Conservation (phyloP, 2,329 filamentous ascomycete species). For the Fusarium sp. region DNA sequence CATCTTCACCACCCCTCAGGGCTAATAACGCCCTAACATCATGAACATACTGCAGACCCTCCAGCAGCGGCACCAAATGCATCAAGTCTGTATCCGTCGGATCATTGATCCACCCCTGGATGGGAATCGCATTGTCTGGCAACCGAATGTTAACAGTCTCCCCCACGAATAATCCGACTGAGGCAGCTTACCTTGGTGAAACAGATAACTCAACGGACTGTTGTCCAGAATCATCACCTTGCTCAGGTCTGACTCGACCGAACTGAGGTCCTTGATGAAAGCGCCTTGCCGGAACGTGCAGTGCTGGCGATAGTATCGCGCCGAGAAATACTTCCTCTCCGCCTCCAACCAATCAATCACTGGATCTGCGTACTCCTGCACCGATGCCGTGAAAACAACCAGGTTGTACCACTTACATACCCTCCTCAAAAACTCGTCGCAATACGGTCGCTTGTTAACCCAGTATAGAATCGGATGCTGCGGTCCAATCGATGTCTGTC, state of each 20-base stretch:
- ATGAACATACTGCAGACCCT: constrained; percentile 94
- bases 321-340: constrained; percentile 95
- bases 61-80: constrained; percentile 89
- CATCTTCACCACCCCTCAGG: constrained; percentile 84
- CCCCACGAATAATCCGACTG: background rate
- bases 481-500: constrained; percentile 67
- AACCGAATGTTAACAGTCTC: constrained; percentile 7
- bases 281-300: constrained; percentile 95
- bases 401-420: constrained; percentile 98
- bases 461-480: constrained; percentile 98
- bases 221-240: constrained; percentile 99
- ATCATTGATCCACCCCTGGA: constrained; percentile 99
- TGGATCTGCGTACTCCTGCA: constrained; percentile 97
- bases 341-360: constrained; percentile 99
- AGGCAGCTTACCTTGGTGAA: constrained; percentile 81
- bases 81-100: constrained; percentile 95
- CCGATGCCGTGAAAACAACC: constrained; percentile 94
- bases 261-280: constrained; percentile 97
- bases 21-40: constrained; percentile 92
- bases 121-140: constrained; percentile 97
- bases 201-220: constrained; percentile 96
- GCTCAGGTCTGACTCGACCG: constrained; percentile 94
- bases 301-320: constrained; percentile 93
- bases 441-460: constrained; percentile 96
- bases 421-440: constrained; percentile 92